Evolutionary conservation across 257 asterid species (phyloP), one percentile per base, ranked within the genome.

Genomic region (Ophiorrhiza pumila): DNA sequence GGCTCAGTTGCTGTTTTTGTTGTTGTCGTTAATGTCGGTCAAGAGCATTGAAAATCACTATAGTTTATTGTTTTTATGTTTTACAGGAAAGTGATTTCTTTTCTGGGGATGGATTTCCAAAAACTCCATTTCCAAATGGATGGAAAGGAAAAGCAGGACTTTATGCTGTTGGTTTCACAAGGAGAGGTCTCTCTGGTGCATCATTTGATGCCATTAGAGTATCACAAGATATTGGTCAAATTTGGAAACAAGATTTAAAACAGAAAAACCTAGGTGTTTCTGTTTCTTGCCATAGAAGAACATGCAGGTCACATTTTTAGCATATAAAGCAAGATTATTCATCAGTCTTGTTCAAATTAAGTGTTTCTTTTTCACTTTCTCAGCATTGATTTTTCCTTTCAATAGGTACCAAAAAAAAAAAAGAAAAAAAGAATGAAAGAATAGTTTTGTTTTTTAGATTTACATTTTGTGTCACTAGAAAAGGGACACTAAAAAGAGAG

Each of bases 91-190:
- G 77, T 77, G 91, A 88, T 4, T 85, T 89, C 37, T 94, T 94
- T 73, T 56, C 91, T 29, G 79, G 70, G 4, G 92, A 89, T 41
- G 98, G 98, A 12, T 80, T 88, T 71, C 98, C 98, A 61, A 85
- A 64, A 73, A 63, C 81, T 32, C 93, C 95, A 70, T 86, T 89
- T 77, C 97, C 98, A 64, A 83, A 91, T 69, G 96, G 97, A 0
- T 91, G 98, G 98, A 93, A 93, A 81, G 98, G 98, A 13, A 81
- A 86, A 83, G 75, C 69, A 68, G 98, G 98, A 37, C 80, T 91
- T 1, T 93, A 93, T 74, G 92, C 96, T 71, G 98, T 88, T 74
- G 98, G 98, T 1, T 93, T 93, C 75, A 83, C 97, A 46, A 85
- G 91, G 72, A 88, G 87, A 55, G 98, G 98, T n/a, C 84, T 93